A percentile compares a stretch with the other conserved stretches of the same genome.
These are phyloP conservation scores for Fraxinus pennsylvanica DNA, from an alignment of 257 asterid species.

Conservation along the genomic window DNA sequence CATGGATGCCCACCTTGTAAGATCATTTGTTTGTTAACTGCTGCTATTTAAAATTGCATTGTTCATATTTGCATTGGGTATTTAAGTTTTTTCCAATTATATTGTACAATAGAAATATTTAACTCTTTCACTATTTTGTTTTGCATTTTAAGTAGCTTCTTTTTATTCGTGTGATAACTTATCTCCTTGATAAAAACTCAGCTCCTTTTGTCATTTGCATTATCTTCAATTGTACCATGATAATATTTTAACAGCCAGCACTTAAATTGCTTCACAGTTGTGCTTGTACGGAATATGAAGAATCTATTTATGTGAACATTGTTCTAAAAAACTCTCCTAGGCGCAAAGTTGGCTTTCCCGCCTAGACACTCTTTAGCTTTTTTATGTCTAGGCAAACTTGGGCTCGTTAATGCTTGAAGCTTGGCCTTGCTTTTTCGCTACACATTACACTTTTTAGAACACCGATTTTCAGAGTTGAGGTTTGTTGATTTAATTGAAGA, in stretches of 20 bases:
- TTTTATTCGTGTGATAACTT: background rate
- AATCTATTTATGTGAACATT: background rate
- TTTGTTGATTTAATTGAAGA: no score
- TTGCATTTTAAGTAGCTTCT: background rate
- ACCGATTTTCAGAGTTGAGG: background rate
- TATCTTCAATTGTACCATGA: background rate
- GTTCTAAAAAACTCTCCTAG: no score
- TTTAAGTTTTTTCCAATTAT: conserved; percentile 20
- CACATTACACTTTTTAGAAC: background rate
- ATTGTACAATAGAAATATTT: conserved; percentile 3
- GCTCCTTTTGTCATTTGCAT: conserved; percentile 11
- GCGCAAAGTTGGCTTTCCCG: no score
- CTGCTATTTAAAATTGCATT: background rate
- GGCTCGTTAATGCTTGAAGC: no score
- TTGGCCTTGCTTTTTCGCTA: background rate
- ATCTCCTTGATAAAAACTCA: background rate
- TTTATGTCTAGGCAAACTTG: no score
- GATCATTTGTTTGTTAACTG: conserved; percentile 15
- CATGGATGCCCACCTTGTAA: conserved; percentile 10
- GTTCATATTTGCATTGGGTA: conserved; percentile 6
- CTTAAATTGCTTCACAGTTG: conserved; percentile 20
- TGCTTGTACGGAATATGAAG: conserved; percentile 4
- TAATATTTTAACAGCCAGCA: conserved; percentile 9
- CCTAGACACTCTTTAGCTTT: no score
- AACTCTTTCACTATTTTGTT: background rate